Evolutionary conservation across 805 yeast genomes (phyloP).

Genomic region (Metschnikowia borealis): DNA sequence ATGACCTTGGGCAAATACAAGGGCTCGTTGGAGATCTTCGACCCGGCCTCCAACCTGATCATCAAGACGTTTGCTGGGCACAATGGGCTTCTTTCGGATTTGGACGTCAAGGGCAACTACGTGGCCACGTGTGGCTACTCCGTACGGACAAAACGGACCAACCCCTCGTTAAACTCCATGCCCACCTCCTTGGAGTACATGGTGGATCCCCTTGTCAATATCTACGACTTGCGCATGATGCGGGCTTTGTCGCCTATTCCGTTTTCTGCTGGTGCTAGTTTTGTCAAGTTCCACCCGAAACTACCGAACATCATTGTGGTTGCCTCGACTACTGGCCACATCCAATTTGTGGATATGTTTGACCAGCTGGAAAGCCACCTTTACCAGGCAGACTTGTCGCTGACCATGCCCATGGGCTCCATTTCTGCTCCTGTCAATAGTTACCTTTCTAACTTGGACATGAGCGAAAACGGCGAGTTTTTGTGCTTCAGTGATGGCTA

Average conservation of each 20-base stretch:
- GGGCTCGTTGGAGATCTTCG: slow-evolving; percentile 63
- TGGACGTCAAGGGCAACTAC: slow-evolving; percentile 61
- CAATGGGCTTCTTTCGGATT: slow-evolving; percentile 56
- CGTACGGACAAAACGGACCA: slow-evolving; percentile 51
- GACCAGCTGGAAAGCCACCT: slow-evolving; percentile 67
- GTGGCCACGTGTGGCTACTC: slow-evolving; percentile 82
- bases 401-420: slow-evolving; percentile 3
- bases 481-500: slow-evolving; percentile 64
- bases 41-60: slow-evolving; percentile 45
- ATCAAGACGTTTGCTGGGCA: slow-evolving; percentile 57
- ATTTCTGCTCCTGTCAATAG: slow-evolving; percentile 11
- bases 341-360: slow-evolving; percentile 79
- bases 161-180: slow-evolving; percentile 8
- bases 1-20: slow-evolving; percentile 55
- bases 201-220: slow-evolving; percentile 75
- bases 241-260: slow-evolving; percentile 74
- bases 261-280: slow-evolving; percentile 86
- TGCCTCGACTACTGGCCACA: slow-evolving; percentile 72
- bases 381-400: slow-evolving; percentile 58
- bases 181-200: slow-evolving; percentile 22
- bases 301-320: slow-evolving; percentile 72
- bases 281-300: slow-evolving; percentile 81
- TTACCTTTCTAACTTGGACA: slow-evolving; percentile 47
- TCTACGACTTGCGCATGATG: slow-evolving; percentile 74
- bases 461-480: slow-evolving; percentile 73